A percentile compares a stretch with the other conserved stretches of the same genome.
phyloP scores from a whole-genome alignment of 805 yeast species.

The Kuraishia capsulata region DNA sequence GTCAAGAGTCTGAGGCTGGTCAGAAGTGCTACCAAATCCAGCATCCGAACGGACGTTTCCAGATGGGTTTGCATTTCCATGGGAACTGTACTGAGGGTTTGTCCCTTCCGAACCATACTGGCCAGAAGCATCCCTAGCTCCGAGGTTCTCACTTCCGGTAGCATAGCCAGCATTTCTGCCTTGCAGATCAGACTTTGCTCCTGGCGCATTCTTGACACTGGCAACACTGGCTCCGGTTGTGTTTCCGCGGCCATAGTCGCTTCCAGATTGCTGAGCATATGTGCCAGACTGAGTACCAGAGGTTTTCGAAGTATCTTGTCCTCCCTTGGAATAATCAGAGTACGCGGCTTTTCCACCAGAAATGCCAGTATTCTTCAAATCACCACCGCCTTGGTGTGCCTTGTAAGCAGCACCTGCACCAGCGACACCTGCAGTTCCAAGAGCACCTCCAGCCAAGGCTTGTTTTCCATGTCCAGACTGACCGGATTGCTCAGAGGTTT shows the following conservation, averaged over 20 bases:
- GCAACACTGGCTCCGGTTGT: too few relatives aligned
- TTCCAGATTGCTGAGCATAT: too few relatives aligned
- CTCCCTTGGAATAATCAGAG: background rate
- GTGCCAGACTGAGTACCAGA: too few relatives aligned
- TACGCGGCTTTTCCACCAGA: slow-evolving; percentile 1
- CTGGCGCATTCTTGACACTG: too few relatives aligned
- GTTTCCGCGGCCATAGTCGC: too few relatives aligned
- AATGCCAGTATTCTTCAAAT: background rate
- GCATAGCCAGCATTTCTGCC: too few relatives aligned
- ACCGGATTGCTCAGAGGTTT: too few relatives aligned
- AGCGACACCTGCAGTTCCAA: slow-evolving; percentile 3
- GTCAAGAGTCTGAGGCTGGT: background rate
- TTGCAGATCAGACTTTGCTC: too few relatives aligned
- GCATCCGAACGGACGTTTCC: background rate
- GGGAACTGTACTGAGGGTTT: background rate
- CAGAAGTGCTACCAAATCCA: background rate
- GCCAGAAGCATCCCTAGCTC: too few relatives aligned
- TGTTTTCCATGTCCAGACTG: background rate
- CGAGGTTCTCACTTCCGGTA: too few relatives aligned
- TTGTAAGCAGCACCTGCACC: slow-evolving; percentile 2
- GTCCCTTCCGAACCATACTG: too few relatives aligned
- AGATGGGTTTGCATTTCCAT: background rate
- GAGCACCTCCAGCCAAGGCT: slow-evolving; percentile 2
- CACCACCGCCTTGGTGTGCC: background rate
- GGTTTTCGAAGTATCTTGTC: too few relatives aligned